A percentile compares a stretch with the other conserved stretches of the same genome.
Evolutionary conservation across 345 rosid genomes (phyloP).

Genomic region (Conringia planisiliqua): DNA sequence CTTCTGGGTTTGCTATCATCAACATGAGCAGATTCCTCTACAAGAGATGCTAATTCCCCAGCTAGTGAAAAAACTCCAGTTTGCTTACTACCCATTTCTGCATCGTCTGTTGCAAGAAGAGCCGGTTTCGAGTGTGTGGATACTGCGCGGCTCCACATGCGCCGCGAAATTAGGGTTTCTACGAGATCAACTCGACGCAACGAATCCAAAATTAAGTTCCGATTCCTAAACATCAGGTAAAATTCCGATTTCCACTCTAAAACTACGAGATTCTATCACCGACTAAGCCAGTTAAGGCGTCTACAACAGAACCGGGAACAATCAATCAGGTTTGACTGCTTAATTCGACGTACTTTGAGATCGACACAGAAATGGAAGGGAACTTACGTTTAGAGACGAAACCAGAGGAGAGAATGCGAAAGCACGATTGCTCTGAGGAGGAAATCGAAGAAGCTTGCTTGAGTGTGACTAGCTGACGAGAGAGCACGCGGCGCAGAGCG

Average conservation of each 20-base stretch:
- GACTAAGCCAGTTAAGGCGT: neutral
- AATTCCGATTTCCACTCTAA: neutral
- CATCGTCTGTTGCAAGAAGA: slow-evolving; percentile 24
- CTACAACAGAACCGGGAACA: neutral
- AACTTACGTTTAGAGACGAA: slow-evolving; percentile 24
- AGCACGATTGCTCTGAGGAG: neutral
- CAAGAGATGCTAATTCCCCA: slow-evolving; percentile 54
- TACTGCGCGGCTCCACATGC: neutral
- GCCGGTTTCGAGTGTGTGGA: neutral
- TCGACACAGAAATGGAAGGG: slow-evolving; percentile 12
- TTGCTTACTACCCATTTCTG: slow-evolving; percentile 22
- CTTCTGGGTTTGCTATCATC: slow-evolving; percentile 45
- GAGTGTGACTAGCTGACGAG: neutral
- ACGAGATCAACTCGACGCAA: slow-evolving; percentile 8
- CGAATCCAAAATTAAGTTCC: slow-evolving; percentile 17
- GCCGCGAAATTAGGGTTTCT: slow-evolving; percentile 12
- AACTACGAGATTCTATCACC: slow-evolving; percentile 5
- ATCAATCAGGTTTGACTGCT: neutral
- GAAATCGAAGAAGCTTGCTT: slow-evolving; percentile 14
- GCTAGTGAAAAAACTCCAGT: slow-evolving; percentile 49
- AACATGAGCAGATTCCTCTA: slow-evolving; percentile 51
- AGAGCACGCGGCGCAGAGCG: neutral
- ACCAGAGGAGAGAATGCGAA: neutral
- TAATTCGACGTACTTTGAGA: neutral
- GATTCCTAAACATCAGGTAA: slow-evolving; percentile 23